phyloP scores from a whole-genome alignment of 1,284 basidiomycete species.

The Marasmius oreades region DNA sequence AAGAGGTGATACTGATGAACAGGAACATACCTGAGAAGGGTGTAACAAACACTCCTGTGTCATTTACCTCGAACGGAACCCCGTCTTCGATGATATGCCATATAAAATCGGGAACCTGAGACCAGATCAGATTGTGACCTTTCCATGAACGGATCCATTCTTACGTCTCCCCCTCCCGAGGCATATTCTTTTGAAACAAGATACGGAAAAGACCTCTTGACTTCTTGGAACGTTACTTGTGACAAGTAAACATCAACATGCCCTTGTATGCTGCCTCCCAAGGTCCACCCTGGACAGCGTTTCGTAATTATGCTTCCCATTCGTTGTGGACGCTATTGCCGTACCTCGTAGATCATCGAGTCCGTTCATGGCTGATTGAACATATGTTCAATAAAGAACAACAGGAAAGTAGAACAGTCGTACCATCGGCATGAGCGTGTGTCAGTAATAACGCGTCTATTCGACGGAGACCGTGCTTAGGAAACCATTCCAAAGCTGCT shows the following conservation, averaged over 20 bases:
- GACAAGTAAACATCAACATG: slow-evolving; percentile 75
- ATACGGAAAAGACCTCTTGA: slow-evolving; percentile 73
- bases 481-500: slow-evolving; percentile 78
- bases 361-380: slow-evolving; percentile 69
- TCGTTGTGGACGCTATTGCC: slow-evolving; percentile 13
- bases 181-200: slow-evolving; percentile 71
- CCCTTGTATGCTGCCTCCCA: slow-evolving; percentile 60
- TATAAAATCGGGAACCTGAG: slow-evolving; percentile 72
- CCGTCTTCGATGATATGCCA: slow-evolving; percentile 75
- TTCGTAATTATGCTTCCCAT: slow-evolving; percentile 11
- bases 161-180: slow-evolving; percentile 75
- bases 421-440: slow-evolving; percentile 78
- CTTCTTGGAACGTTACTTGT: slow-evolving; percentile 57
- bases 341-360: slow-evolving; percentile 77
- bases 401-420: slow-evolving; percentile 19
- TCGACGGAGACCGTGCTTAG: slow-evolving; percentile 64
- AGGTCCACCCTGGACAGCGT: slow-evolving; percentile 62
- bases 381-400: slow-evolving; percentile 14
- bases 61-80: slow-evolving; percentile 59
- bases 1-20: neutral
- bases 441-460: slow-evolving; percentile 81
- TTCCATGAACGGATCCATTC: slow-evolving; percentile 19
- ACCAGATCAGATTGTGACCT: slow-evolving; percentile 6
- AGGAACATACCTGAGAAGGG: slow-evolving; percentile 58
- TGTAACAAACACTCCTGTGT: slow-evolving; percentile 58